Percentiles rank a stretch among this genome's conserved stretches.
These are phyloP conservation scores for Metschnikowia reukaufii DNA, from an alignment of 805 yeast species.

Conservation along the genomic window DNA sequence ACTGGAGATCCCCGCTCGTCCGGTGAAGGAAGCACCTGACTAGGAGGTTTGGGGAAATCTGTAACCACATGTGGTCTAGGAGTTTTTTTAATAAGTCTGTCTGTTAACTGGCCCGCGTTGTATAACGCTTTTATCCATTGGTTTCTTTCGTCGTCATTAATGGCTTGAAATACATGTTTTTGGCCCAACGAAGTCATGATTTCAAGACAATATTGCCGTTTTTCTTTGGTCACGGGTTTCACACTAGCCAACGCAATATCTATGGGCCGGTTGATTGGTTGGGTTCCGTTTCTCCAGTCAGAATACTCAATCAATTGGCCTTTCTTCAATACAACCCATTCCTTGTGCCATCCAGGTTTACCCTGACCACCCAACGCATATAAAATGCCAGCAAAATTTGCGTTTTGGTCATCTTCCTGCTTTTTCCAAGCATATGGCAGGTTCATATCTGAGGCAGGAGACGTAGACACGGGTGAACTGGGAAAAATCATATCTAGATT, in stretches of 20 bases:
- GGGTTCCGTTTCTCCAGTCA: slow-evolving; percentile 75
- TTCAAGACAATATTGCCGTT: slow-evolving; percentile 65
- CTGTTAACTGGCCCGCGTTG: slow-evolving; percentile 53
- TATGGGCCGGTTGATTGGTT: slow-evolving; percentile 63
- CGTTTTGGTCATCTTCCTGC: slow-evolving; percentile 25
- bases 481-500: slow-evolving; percentile 31
- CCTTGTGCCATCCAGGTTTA: slow-evolving; percentile 80
- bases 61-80: slow-evolving; percentile 12
- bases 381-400: slow-evolving; percentile 49
- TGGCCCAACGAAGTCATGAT: slow-evolving; percentile 65
- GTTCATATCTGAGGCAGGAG: slow-evolving; percentile 6
- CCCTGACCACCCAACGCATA: slow-evolving; percentile 61
- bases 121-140: slow-evolving; percentile 67
- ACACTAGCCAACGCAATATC: slow-evolving; percentile 68
- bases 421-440: background rate
- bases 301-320: slow-evolving; percentile 69
- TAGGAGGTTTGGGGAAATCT: slow-evolving; percentile 23
- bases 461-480: slow-evolving; percentile 7
- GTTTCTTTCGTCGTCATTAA: slow-evolving; percentile 62
- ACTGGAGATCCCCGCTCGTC: slow-evolving; percentile 31
- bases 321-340: slow-evolving; percentile 75
- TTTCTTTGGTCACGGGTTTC: slow-evolving; percentile 48
- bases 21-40: slow-evolving; percentile 2
- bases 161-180: slow-evolving; percentile 74
- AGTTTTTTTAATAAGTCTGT: slow-evolving; percentile 9